phyloP scores from a whole-genome alignment of 1,284 basidiomycete species.

The Cryptococcus sp. region DNA sequence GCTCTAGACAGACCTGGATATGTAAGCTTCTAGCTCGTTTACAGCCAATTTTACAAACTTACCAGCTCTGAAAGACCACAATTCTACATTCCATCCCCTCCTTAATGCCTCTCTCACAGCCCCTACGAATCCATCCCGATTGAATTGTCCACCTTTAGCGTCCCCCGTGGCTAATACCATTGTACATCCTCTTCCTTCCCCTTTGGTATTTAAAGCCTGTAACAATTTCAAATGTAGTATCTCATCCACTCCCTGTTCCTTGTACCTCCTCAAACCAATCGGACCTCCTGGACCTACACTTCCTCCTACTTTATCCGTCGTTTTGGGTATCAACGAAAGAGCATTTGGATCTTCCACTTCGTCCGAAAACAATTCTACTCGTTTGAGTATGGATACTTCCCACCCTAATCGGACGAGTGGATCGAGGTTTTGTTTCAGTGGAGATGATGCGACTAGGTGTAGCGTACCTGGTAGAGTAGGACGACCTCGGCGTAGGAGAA shows the following conservation, averaged over 20 bases:
- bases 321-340: slow-evolving; percentile 14
- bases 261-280: slow-evolving; percentile 50
- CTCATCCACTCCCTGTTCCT: slow-evolving; percentile 83
- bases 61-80: slow-evolving; percentile 49
- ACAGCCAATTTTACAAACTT: slow-evolving; percentile 5
- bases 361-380: slow-evolving; percentile 74
- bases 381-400: slow-evolving; percentile 68
- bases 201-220: slow-evolving; percentile 57
- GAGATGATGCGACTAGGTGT: slow-evolving; percentile 68
- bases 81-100: slow-evolving; percentile 79
- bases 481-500: slow-evolving; percentile 68
- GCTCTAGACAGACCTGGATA: slow-evolving; percentile 22
- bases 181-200: slow-evolving; percentile 45
- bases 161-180: slow-evolving; percentile 86
- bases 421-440: slow-evolving; percentile 68
- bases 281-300: slow-evolving; percentile 13
- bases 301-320: slow-evolving; percentile 6
- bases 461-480: slow-evolving; percentile 62
- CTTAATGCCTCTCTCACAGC: slow-evolving; percentile 73
- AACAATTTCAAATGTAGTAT: slow-evolving; percentile 79
- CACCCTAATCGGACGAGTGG: slow-evolving; percentile 69
- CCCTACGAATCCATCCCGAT: slow-evolving; percentile 78
- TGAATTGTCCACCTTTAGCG: slow-evolving; percentile 80
- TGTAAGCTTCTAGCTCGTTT: not conserved
- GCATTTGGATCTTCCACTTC: slow-evolving; percentile 33